Base-by-base conservation (phyloP, 495 filamentous ascomycete species). In the Aspergillus carlsbadensis region DNA sequence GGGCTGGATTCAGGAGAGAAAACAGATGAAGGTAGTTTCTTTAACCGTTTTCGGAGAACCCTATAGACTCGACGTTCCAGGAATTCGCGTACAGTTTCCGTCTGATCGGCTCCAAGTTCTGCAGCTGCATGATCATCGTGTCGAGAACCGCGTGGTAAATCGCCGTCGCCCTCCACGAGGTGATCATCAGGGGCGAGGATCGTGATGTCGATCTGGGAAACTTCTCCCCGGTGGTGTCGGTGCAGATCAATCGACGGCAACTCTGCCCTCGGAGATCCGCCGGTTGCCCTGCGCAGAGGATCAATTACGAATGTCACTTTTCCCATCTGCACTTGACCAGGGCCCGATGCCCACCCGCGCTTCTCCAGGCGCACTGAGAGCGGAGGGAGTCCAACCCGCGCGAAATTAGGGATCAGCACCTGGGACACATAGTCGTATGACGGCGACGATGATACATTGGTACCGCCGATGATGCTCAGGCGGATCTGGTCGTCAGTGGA, bases 351-450 rank as follows among this genome's bases (percentile, higher is more conserved):
- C 90, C 90, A 94, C n/a, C 87, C 87, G 13, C 89, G 78, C 31
- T 65, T 74, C 31, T 81, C 70, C 5, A 92, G 72, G 26, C 67
- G 70, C 5, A 85, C 67, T 10, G 77, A 73, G 22, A 92, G 75
- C 3, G 52, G 59, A 11, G 84, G 78, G 18, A 89, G 75, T 44
- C 88, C 88, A 10, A 88, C 69, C 49, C 69, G 76, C 31, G 80
- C 68, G n/a, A 94, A 79, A 24, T 82, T 81, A 0, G 90, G 91
- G 3, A 87, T 69, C 10, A 96, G 73, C 0, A 95, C 89, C 61
- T 92, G 88, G 36, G 81, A 69, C 0, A 90, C 66, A 64, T 95
- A 95, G 63, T 95, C 90, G 70, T 80, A 87, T 4, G 85, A 90
- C 24, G 84, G 85, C 0, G 88, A 87, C 53, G 77, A 85, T 2